These are phyloP conservation scores for Aspergillus niger DNA, from an alignment of 2,329 filamentous ascomycete genomes.

Conservation along the genomic window DNA sequence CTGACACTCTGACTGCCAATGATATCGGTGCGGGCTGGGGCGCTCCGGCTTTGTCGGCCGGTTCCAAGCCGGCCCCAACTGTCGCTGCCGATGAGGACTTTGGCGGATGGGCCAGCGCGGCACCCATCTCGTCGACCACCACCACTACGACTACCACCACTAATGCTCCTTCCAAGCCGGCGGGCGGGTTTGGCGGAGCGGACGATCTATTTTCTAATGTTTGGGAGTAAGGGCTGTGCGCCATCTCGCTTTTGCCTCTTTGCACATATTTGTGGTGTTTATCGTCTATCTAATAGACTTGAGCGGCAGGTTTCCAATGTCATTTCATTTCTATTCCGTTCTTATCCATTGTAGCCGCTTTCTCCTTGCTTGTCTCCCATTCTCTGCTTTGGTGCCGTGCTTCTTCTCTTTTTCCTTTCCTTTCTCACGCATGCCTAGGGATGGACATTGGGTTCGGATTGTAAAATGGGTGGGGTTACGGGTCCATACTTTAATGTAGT, in stretches of 20 bases:
- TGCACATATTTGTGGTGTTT: constrained; percentile 18
- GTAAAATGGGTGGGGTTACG: constrained; percentile 3
- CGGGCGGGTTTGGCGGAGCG: constrained; percentile 61
- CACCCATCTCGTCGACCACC: constrained; percentile 54
- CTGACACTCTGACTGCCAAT: constrained; percentile 54
- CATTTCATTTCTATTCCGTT: not conserved
- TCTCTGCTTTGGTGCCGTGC: not conserved
- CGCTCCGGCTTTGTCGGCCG: constrained; percentile 33
- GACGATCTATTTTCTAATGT: constrained; percentile 96
- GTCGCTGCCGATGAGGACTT: constrained; percentile 92
- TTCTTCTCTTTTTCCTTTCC: not conserved
- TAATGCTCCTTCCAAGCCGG: constrained; percentile 48
- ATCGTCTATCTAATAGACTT: constrained; percentile 17
- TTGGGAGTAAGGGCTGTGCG: constrained; percentile 65
- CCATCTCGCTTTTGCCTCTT: constrained; percentile 25
- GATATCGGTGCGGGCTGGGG: constrained; percentile 70
- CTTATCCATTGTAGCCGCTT: not conserved
- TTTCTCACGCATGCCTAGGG: not conserved
- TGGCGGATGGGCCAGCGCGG: constrained; percentile 84
- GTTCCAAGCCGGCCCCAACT: constrained; percentile 53
- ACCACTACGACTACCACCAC: constrained; percentile 43
- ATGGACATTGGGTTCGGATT: not conserved
- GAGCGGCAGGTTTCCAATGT: constrained; percentile 11
- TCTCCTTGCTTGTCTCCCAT: not conserved
- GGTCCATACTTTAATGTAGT: not conserved